phyloP scores from a whole-genome alignment of 2,329 filamentous ascomycete species.

The Penicillium brasilianum region DNA sequence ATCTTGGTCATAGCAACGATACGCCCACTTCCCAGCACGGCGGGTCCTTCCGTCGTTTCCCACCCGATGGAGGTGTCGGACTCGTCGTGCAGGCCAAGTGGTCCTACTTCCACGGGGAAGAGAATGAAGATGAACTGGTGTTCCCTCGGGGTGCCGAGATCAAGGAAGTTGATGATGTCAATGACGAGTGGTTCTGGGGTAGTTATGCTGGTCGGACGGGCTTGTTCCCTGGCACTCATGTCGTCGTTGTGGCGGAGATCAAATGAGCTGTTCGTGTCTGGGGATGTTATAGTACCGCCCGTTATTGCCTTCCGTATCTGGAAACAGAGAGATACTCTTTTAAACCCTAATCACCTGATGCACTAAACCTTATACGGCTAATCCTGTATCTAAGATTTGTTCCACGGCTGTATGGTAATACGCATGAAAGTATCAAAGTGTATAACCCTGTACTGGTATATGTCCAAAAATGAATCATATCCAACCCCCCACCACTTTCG shows the following conservation, averaged over 20 bases:
- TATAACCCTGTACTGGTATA: too few relatives aligned
- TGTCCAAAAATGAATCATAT: too few relatives aligned
- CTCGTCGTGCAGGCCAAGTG: constrained; percentile 69
- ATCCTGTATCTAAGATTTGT: too few relatives aligned
- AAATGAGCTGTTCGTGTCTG: constrained; percentile 19
- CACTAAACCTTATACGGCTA: too few relatives aligned
- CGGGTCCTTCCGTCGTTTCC: constrained; percentile 56
- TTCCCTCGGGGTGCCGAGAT: constrained; percentile 87
- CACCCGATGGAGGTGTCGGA: constrained; percentile 76
- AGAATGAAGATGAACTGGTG: constrained; percentile 70
- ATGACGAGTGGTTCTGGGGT: constrained; percentile 89
- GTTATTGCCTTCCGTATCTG: too few relatives aligned
- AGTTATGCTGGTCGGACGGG: constrained; percentile 81
- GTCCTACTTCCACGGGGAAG: constrained; percentile 73
- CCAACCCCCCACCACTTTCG: too few relatives aligned
- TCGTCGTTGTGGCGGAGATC: constrained; percentile 56
- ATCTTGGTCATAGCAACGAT: constrained; percentile 18
- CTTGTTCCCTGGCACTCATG: constrained; percentile 80
- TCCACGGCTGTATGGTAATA: too few relatives aligned
- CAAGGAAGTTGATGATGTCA: constrained; percentile 81
- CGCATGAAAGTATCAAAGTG: too few relatives aligned
- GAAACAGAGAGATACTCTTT: too few relatives aligned
- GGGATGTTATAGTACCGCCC: neutral
- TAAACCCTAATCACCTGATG: too few relatives aligned
- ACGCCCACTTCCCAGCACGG: constrained; percentile 24